Conservation (phyloP, 2,329 filamentous ascomycete genomes). For the Botrytis sinoallii region DNA sequence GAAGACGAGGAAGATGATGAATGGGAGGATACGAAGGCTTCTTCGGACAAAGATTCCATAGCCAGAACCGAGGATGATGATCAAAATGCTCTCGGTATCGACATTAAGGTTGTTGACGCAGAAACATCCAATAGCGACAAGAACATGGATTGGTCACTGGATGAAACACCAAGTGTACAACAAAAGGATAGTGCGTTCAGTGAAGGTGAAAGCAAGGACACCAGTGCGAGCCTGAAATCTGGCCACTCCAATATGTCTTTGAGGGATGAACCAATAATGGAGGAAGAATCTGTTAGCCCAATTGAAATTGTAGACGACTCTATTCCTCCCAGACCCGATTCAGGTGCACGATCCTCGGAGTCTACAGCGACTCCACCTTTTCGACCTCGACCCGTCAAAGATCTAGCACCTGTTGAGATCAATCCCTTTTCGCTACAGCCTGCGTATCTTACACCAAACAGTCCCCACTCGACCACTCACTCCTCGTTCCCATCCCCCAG, state of each 20-base stretch:
- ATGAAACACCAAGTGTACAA: constrained; percentile 40
- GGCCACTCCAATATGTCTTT: constrained; percentile 50
- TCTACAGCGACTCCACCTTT: constrained; percentile 36
- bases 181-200: constrained; percentile 49
- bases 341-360: constrained; percentile 38
- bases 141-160: constrained; percentile 42
- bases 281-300: constrained; percentile 42
- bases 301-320: constrained; percentile 42
- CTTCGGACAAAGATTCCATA: constrained; percentile 38
- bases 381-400: constrained; percentile 37
- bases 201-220: constrained; percentile 41
- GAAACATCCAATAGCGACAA: constrained; percentile 41
- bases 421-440: constrained; percentile 43
- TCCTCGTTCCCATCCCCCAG: constrained; percentile 59
- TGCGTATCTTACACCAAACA: constrained; percentile 51
- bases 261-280: constrained; percentile 50
- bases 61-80: constrained; percentile 40
- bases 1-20: constrained; percentile 68
- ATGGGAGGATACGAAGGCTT: constrained; percentile 39
- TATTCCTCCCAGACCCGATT: constrained; percentile 38
- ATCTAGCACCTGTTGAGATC: constrained; percentile 52
- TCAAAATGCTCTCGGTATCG: constrained; percentile 40
- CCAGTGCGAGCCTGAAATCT: constrained; percentile 42
- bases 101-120: constrained; percentile 46
- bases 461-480: constrained; percentile 62